phyloP scores from a whole-genome alignment of 768 basidiomycete species.

The Nidularia pulvinata region DNA sequence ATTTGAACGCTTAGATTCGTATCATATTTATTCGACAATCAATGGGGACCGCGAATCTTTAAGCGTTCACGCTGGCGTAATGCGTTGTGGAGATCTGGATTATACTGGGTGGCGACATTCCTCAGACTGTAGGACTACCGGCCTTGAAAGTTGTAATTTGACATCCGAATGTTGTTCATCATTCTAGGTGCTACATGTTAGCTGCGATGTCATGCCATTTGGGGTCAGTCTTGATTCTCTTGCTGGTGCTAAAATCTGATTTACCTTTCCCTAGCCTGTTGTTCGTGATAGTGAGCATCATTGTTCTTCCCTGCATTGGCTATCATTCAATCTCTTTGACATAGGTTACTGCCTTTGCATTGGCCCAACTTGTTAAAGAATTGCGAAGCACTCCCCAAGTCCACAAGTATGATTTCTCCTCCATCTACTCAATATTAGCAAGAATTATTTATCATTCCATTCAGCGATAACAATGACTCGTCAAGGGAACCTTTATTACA shows the following conservation, averaged over 20 bases:
- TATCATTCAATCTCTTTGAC: background rate
- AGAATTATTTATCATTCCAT: background rate
- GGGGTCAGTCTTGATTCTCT: conserved; percentile 45
- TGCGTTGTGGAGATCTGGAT: conserved; percentile 49
- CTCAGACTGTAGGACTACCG: conserved; percentile 56
- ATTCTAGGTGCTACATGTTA: conserved; percentile 68
- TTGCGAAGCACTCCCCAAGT: conserved; percentile 16
- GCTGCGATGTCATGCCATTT: conserved; percentile 70
- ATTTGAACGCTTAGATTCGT: conserved; percentile 36
- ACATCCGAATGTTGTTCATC: background rate
- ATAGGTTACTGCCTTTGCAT: conserved; percentile 56
- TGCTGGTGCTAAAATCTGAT: conserved; percentile 1
- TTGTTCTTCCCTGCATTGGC: background rate
- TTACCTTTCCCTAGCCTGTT: conserved; percentile 35
- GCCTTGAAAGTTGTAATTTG: background rate
- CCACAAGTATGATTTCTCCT: conserved; percentile 10
- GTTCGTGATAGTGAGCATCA: conserved; percentile 40
- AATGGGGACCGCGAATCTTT: conserved; percentile 41
- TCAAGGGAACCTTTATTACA: conserved; percentile 10
- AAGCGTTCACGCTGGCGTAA: conserved; percentile 38
- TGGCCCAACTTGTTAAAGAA: conserved; percentile 61
- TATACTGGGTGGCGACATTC: conserved; percentile 60
- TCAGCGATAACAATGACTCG: background rate
- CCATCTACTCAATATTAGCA: background rate
- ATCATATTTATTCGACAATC: conserved; percentile 45